phyloP scores from a whole-genome alignment of 2,329 filamentous ascomycete genomes.

The Tolypocladium guangdongense region DNA sequence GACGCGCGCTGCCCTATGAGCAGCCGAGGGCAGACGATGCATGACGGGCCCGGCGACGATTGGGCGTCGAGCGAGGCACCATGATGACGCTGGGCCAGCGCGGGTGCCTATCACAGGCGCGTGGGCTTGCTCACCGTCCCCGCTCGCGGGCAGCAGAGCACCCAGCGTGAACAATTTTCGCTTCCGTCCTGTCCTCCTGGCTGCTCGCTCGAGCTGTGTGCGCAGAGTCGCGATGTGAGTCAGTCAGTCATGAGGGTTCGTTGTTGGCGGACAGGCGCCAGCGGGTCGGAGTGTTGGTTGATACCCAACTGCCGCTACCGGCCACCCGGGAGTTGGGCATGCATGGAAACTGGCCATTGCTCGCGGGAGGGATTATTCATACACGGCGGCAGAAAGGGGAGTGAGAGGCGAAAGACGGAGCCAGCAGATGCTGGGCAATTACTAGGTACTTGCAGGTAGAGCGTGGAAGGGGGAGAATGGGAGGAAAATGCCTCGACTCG shows the following conservation, averaged over 20 bases:
- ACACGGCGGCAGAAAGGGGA: background rate
- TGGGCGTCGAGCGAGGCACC: background rate
- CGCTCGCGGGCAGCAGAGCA: background rate
- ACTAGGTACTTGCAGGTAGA: too few relatives aligned
- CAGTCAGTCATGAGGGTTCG: background rate
- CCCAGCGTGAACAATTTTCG: background rate
- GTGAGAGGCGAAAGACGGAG: too few relatives aligned
- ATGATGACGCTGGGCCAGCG: background rate
- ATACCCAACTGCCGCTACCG: background rate
- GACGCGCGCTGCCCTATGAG: constrained; percentile 1
- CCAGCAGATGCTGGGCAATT: too few relatives aligned
- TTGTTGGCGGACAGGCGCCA: background rate
- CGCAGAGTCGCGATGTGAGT: background rate
- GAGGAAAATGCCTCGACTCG: background rate
- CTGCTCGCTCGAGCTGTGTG: background rate
- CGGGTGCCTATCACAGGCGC: background rate
- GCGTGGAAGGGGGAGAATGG: background rate
- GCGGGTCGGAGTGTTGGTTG: background rate
- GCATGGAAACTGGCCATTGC: background rate
- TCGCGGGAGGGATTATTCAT: background rate
- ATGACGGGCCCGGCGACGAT: constrained; percentile 4
- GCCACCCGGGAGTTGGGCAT: background rate
- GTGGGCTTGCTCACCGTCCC: background rate
- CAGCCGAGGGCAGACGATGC: background rate
- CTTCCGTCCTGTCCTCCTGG: background rate